These are phyloP conservation scores for Acanthamoeba triangularis DNA, from an alignment of 208 protist genomes.

Conservation along the genomic window DNA sequence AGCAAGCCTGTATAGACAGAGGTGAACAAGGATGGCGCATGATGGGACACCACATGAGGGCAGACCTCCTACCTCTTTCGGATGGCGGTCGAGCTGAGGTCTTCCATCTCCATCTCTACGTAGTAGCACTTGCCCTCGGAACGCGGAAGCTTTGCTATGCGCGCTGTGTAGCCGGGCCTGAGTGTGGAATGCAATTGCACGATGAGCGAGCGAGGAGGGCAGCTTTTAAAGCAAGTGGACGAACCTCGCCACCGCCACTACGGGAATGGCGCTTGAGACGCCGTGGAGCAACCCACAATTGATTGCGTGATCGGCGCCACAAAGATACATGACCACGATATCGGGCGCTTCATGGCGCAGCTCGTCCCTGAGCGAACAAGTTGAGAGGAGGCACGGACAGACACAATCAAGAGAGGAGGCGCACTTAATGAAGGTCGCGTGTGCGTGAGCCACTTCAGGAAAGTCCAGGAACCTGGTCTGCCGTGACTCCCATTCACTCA, in stretches of 20 bases:
- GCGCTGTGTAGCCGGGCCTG: neutral
- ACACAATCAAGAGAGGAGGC: neutral
- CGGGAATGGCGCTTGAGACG: neutral
- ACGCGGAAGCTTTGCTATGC: neutral
- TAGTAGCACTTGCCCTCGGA: neutral
- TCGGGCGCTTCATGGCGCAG: neutral
- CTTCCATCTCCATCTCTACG: slow-evolving; percentile 46
- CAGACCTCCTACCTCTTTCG: neutral
- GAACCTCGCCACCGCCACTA: neutral
- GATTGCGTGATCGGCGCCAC: slow-evolving; percentile 2
- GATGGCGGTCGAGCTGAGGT: slow-evolving; percentile 28
- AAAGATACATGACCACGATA: slow-evolving; percentile 57
- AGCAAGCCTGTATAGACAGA: neutral
- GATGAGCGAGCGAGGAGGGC: neutral
- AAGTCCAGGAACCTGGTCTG: neutral
- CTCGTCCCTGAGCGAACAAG: neutral
- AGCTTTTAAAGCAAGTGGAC: neutral
- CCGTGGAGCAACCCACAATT: neutral
- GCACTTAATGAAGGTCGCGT: neutral
- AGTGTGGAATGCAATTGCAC: no score
- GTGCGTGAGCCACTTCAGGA: neutral
- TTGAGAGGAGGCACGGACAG: no score
- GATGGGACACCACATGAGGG: neutral
- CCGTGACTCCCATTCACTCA: neutral
- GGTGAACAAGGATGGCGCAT: neutral